Conservation (phyloP, 139 green algal species). For the Chloropicon primus region DNA sequence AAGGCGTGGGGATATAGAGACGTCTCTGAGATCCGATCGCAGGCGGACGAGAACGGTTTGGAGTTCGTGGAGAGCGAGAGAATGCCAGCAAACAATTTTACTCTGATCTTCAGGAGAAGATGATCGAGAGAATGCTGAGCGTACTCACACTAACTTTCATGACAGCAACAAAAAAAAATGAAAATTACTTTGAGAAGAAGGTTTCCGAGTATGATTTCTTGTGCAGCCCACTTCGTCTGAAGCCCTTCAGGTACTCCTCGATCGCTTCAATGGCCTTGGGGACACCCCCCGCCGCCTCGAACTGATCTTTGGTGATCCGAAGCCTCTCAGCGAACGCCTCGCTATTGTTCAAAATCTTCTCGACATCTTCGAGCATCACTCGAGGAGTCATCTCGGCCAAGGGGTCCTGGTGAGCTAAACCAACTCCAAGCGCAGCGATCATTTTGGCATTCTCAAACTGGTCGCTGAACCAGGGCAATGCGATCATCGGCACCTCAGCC, state of each 20-base stretch:
- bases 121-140: background rate
- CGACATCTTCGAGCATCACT: background rate
- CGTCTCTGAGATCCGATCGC: conserved; percentile 18
- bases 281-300: background rate
- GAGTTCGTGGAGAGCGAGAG: conserved; percentile 3
- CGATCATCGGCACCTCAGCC: background rate
- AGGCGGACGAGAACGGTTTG: conserved; percentile 21
- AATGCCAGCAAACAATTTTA: conserved; percentile 51
- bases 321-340: background rate
- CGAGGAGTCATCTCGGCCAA: background rate
- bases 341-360: background rate
- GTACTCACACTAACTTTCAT: background rate
- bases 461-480: background rate
- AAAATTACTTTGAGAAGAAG: too few species aligned
- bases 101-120: conserved; percentile 23
- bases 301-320: background rate
- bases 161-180: background rate
- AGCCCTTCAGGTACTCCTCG: background rate
- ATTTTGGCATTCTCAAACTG: background rate
- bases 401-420: background rate
- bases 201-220: too few species aligned
- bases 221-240: too few species aligned
- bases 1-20: conserved; percentile 41
- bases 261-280: background rate
- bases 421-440: background rate